Evolutionary conservation across 129 eudicot genomes (phyloP), one percentile per base, ranked within the genome.

Genomic region (Chrysanthemum lavandulifolium): DNA sequence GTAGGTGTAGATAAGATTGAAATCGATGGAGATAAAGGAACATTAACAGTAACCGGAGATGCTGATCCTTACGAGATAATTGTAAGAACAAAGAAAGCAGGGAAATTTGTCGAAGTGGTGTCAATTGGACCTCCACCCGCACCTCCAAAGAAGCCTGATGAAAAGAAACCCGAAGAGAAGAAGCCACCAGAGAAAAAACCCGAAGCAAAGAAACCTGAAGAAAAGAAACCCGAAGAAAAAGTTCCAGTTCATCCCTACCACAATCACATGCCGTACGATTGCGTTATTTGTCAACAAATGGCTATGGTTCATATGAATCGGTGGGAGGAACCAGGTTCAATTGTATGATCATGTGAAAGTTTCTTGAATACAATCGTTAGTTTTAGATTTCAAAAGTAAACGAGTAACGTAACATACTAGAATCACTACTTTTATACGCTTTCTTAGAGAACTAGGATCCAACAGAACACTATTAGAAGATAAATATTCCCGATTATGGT

Each of bases 61-160:
- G 91, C 91, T 2, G 94, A 90, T 81, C 91, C 97, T 0, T 83
- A 87, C 13, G 84, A 85, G 65, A 82, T 90, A 61, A 83, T 87
- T 9, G 66, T 65, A 61, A 74, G 83, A 31, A 71, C 87, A 40
- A 87, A 79, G 51, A 90, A 85, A 68, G 73, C 84, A 1, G 91
- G 89, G 3, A 86, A 84, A 68, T 81, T 33, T 47, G 83, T 73
- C 6, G 83, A 85, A 69, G 84, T 87, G 10, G 80, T 85, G n/a
- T 87, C 78, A 13, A 72, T 90, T 73, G 91, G 94, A 84, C 91
- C 94, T 61, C 94, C 90, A 13, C 85, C 89, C 1, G 84, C 86
- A 21, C 86, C 93, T 10, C 86, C 82, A 58, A 84, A 84, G 61
- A 83, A 86, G 78, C 85, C 82, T 0, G 85, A 79, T 7, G 85